Conservation (phyloP, 345 rosid species). For the Citrus hindsii region DNA sequence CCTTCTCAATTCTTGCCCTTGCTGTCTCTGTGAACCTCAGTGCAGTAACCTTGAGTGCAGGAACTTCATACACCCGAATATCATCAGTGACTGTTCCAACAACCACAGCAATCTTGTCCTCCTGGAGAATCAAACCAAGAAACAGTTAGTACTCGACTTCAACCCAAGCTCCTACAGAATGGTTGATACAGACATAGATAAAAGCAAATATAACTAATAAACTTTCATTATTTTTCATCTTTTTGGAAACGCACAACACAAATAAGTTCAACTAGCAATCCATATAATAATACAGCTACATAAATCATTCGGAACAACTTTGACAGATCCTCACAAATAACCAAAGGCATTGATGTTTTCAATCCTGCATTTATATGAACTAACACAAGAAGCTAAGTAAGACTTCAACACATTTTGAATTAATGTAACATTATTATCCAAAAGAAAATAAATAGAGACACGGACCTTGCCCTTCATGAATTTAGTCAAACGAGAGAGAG, state of each 20-base stretch:
- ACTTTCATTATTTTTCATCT: background rate
- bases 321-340: background rate
- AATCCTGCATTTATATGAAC: background rate
- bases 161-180: background rate
- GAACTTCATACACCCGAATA: slow-evolving; percentile 74
- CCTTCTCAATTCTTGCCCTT: slow-evolving; percentile 91
- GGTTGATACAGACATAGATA: background rate
- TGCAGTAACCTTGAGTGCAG: slow-evolving; percentile 74
- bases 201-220: background rate
- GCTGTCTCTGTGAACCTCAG: slow-evolving; percentile 87
- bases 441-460: background rate
- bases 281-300: background rate
- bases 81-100: slow-evolving; percentile 89
- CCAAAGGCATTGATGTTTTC: background rate
- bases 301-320: background rate
- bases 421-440: background rate
- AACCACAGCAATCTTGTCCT: slow-evolving; percentile 69
- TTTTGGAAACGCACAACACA: background rate
- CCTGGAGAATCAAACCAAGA: slow-evolving; percentile 32
- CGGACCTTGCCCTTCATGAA: slow-evolving; percentile 60
- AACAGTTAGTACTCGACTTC: background rate
- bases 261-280: background rate
- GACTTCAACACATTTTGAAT: background rate
- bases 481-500: slow-evolving; percentile 53
- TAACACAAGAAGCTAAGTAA: background rate